A percentile compares a stretch with the other conserved stretches of the same genome.
These are phyloP conservation scores for Penicillium sumatraense DNA, from an alignment of 2,329 filamentous ascomycete species.

Conservation along the genomic window DNA sequence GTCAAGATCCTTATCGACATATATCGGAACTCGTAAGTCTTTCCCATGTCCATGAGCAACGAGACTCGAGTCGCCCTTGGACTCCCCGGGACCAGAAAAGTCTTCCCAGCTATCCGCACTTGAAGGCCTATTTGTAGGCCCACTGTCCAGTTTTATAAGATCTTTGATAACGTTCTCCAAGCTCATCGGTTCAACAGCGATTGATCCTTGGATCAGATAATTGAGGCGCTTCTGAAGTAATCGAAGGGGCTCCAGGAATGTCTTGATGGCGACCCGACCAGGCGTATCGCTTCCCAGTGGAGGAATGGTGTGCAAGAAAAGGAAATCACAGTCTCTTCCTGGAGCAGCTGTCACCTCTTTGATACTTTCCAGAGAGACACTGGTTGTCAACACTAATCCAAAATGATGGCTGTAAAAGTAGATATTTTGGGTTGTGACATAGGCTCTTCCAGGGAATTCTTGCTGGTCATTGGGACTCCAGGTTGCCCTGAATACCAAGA, in stretches of 20 bases:
- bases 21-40: slow-evolving; percentile 62
- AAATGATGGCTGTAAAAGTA: slow-evolving; percentile 98
- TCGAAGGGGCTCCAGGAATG: slow-evolving; percentile 84
- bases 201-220: slow-evolving; percentile 79
- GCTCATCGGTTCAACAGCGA: slow-evolving; percentile 70
- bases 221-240: slow-evolving; percentile 84
- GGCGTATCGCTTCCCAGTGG: slow-evolving; percentile 65
- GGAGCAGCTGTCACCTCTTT: slow-evolving; percentile 87
- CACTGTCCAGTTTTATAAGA: slow-evolving; percentile 74
- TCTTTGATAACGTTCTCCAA: slow-evolving; percentile 72
- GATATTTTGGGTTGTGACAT: slow-evolving; percentile 82
- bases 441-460: slow-evolving; percentile 82
- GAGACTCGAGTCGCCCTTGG: slow-evolving; percentile 52
- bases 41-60: slow-evolving; percentile 44
- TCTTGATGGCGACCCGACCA: slow-evolving; percentile 82
- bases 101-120: slow-evolving; percentile 94
- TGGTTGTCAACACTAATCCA: slow-evolving; percentile 83
- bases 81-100: slow-evolving; percentile 63
- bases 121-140: slow-evolving; percentile 64
- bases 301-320: slow-evolving; percentile 80
- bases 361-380: slow-evolving; percentile 74
- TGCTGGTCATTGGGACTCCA: slow-evolving; percentile 80
- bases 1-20: slow-evolving; percentile 66
- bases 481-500: slow-evolving; percentile 89
- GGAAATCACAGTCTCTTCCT: slow-evolving; percentile 88